Base-by-base conservation (phyloP, 1,284 basidiomycete genomes). In the Ustilago bromivora region DNA sequence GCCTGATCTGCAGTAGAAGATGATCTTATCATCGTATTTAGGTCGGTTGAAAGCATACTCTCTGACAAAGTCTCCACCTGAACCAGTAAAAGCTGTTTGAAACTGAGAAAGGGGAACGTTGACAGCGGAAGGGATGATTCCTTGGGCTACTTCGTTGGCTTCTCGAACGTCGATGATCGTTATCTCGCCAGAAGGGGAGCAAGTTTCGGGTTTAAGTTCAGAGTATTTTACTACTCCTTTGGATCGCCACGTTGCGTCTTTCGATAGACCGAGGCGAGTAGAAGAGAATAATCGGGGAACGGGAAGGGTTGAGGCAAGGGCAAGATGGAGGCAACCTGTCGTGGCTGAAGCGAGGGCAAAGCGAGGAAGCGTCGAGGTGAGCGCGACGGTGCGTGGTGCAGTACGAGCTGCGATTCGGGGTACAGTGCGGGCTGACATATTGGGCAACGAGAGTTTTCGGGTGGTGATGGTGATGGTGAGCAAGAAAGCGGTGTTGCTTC, bases 1-100 rank as follows among this genome's bases (percentile, higher is more conserved):
- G 10, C 97, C 97, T 66, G 93, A 94, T 64, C 96, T 90, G 87
- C 97, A 99, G 88, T 97, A 98, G 86, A 98, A 96, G 41, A 94
- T 90, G 43, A 99, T 88, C 82, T 95, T 92, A 85, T 97, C 93
- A 66, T 90, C 86, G 70, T 88, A 87, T 11, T 57, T 60, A 6
- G 97, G 97, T 87, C 98, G 95, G 60, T 91, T 88, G 86, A 96
- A 98, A 3, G 94, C 94, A 80, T 92, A 92, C 79, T 91, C 65
- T 12, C 79, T 58, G 4, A 71, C 61, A 64, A 88, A 88, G 61
- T 87, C 86, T 31, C 78, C 79, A 0, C 68, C 71, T 3, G 58
- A 28, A 17, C 89, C 89, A 2, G 89, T 87, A 56, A 99, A 87
- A 7, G 94, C 91, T 53, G 89, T 90, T 47, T 91, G 88, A 61